Base-by-base conservation (phyloP, 768 basidiomycete genomes). In the Termitomyces heimii region DNA sequence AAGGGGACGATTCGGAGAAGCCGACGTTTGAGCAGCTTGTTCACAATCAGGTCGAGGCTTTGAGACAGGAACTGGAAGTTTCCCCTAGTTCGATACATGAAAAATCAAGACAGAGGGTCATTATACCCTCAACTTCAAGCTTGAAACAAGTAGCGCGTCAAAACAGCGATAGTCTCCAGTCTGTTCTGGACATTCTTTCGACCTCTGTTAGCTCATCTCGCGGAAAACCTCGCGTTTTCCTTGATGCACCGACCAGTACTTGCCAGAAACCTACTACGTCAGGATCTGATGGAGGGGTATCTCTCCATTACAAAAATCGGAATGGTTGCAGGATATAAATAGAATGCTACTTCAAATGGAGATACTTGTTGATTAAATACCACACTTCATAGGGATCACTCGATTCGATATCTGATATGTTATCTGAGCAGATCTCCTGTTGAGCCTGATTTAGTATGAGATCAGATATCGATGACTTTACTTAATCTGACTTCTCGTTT, bases 61-160 rank as follows among this genome's bases (percentile, higher is more conserved):
- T 94, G 26, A 76, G 82, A 58, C 82, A 85, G 65, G 83, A 90
- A 66, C 75, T 94, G 12, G 83, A 84, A 60, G 80, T 83, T 58
- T 68, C 70, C 10, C 14, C 54, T 37, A 2, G 51, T 24, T 53
- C 49, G 35, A 48, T 51, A 51, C 35, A 60, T 47, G 31, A 58
- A 28, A 43, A 52, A 18, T 26, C 34, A 22, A 18, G 37, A 26
- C 49, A 26, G 13, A 31, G 39, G 6, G 22, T 18, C 5, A 48
- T 44, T 12, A n/a, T 28, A 26, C 4, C 24, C n/a, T n/a, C 42
- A 13, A 52, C 29, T 48, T 31, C 39, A 32, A 45, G 29, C 14
- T 35, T 37, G 14, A 52, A 57, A 35, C 53, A 34, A 9, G 43
- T 29, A 31, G 37, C 40, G 50, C 48, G 48, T 34, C 37, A 56